Conservation (phyloP, 2,329 filamentous ascomycete species). For the Hymenoscyphus scutula region DNA sequence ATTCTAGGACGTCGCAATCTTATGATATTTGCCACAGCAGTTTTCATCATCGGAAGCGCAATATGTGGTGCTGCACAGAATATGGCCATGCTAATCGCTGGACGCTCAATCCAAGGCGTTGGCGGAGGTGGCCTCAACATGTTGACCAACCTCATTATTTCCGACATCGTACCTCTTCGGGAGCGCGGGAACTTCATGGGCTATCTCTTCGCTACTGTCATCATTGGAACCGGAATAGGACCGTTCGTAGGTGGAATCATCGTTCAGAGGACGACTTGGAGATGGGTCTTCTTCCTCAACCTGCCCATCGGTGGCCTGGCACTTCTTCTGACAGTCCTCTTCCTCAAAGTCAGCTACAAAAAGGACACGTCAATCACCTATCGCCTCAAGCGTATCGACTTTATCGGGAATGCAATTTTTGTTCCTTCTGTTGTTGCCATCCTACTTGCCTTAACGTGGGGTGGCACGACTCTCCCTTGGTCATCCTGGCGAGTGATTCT, state of each 20-base stretch:
- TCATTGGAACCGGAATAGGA: constrained; percentile 42
- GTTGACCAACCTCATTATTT: constrained; percentile 57
- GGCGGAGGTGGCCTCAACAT: constrained; percentile 63
- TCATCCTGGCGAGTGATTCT: constrained; percentile 56
- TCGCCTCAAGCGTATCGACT: constrained; percentile 56
- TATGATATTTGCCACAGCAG: constrained; percentile 3
- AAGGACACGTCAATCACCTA: constrained; percentile 10
- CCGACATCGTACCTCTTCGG: constrained; percentile 72
- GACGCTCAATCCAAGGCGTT: constrained; percentile 60
- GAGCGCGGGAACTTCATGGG: constrained; percentile 15
- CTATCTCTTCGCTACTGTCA: constrained; percentile 52
- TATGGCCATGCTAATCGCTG: constrained; percentile 61
- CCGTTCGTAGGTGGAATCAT: constrained; percentile 43
- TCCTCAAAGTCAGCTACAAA: constrained; percentile 17
- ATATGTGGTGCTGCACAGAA: constrained; percentile 33
- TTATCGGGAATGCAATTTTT: constrained; percentile 59
- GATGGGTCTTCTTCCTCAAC: constrained; percentile 24
- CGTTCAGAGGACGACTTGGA: constrained; percentile 42
- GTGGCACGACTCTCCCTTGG: constrained; percentile 63
- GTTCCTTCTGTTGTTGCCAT: constrained; percentile 53
- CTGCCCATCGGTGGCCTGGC: constrained; percentile 21
- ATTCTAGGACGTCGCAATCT: constrained; percentile 8
- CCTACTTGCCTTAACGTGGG: constrained; percentile 59
- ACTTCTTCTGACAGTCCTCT: constrained; percentile 12
- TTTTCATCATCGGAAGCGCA: constrained; percentile 9